Evolutionary conservation across 805 yeast species (phyloP), one percentile per base, ranked within the genome.

Genomic region (Candida qinlingensis): DNA sequence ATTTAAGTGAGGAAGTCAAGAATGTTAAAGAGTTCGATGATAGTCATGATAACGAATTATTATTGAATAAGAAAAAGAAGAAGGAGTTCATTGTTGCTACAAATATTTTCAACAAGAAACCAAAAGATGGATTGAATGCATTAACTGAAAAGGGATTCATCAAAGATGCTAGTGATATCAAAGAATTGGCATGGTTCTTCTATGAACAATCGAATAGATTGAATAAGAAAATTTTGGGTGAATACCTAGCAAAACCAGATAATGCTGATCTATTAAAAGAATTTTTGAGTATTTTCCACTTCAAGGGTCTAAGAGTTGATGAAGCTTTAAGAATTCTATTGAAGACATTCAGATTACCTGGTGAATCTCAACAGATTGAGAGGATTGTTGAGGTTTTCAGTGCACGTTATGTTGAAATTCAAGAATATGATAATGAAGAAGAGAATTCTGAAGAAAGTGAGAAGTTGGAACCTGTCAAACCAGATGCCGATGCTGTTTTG

Each of bases 361-460:
- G 99, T 51, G 99, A 94, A 68, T 86, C 97, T 0, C 98, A 90
- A 61, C 97, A 89, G 65, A 94, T 94, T 63, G 99, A 94, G 65
- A 77, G 97, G 59, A 80, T 92, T 12, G 85, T 94, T 30, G 97
- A 92, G 59, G 73, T 80, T 6, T 94, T 94, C 66, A 90, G 96
- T 3, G 83, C 81, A 39, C 79, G 87, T 50, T 94, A 88, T 66
- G 86, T 87, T 11, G 72, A 71, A 19, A 81, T 85, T 49, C 88
- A 84, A 59, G 53, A 49, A 3, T 53, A 70, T 8, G 59, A 56
- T 29, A 57, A 51, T 4, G 60, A 60, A 30, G 39, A 43, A 5
- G 26, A 48, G 10, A 19, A 30, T 12, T 33, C 33, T 10, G 41
- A 26, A 13, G 36, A 42, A 6, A n/a, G 37, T 12, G 47, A 31